These are phyloP conservation scores for Lonicera japonica DNA, from an alignment of 129 eudicot species.

Conservation along the genomic window DNA sequence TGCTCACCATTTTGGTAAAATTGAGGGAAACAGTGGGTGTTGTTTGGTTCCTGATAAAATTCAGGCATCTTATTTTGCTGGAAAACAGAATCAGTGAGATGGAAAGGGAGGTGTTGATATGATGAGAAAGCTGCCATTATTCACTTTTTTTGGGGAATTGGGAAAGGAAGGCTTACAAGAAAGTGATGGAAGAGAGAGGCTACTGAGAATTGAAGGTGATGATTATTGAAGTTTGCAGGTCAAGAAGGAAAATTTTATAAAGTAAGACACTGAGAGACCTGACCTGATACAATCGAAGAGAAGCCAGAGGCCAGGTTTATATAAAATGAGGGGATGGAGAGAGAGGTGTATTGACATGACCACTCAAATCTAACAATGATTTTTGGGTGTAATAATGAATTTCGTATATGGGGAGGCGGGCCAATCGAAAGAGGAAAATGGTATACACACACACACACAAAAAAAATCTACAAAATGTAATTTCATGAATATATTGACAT, in stretches of 20 bases:
- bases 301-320: constrained; percentile 1
- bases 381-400: too few species aligned
- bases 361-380: not conserved
- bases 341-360: not conserved
- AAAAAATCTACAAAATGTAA: not conserved
- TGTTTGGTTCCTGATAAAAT: constrained; percentile 15
- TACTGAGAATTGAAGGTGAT: too few species aligned
- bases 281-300: constrained; percentile 3
- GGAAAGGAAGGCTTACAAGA: not conserved
- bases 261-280: too few species aligned
- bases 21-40: constrained; percentile 21
- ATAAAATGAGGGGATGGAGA: constrained; percentile 9
- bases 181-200: constrained; percentile 9
- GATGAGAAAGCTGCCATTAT: constrained; percentile 59
- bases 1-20: constrained; percentile 19
- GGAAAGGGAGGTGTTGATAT: constrained; percentile 31
- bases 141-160: constrained; percentile 17
- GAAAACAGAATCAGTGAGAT: constrained; percentile 30
- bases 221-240: not conserved
- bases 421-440: constrained; percentile 13
- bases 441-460: not conserved
- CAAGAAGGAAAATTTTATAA: constrained; percentile 4
- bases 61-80: constrained; percentile 18
- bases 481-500: not conserved
- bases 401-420: too few species aligned